Evolutionary conservation across 305 asterid genomes (phyloP).

Genomic region (Fraxinus velutina): DNA sequence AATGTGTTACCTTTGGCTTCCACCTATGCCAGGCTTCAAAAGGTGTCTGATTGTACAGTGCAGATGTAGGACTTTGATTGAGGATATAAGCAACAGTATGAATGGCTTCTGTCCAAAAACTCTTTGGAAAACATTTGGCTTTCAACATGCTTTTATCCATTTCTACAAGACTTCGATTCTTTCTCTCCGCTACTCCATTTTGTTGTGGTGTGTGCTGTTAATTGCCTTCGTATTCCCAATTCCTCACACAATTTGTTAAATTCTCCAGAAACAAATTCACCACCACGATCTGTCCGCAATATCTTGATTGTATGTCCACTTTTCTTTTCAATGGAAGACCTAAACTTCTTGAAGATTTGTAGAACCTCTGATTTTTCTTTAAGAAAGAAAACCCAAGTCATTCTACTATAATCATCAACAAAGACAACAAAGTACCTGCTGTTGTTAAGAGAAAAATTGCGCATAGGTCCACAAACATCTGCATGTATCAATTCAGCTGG

Average conservation of each 20-base stretch:
- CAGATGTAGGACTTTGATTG: neutral
- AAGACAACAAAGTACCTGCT: neutral
- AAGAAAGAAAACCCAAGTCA: neutral
- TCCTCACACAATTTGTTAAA: neutral
- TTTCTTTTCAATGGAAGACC: neutral
- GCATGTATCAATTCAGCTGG: neutral
- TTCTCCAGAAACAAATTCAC: neutral
- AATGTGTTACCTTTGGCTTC: neutral
- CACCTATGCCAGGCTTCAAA: neutral
- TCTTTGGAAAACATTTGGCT: conserved; percentile 5
- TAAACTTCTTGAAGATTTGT: neutral
- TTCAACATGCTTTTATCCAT: conserved; percentile 2
- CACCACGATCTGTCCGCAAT: neutral
- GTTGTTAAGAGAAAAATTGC: neutral
- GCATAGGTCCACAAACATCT: neutral
- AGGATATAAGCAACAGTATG: neutral
- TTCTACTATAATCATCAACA: neutral
- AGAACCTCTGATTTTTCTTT: neutral
- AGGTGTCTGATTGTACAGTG: neutral
- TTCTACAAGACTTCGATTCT: conserved; percentile 6
- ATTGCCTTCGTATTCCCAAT: neutral
- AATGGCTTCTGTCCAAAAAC: neutral
- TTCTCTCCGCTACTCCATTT: conserved; percentile 14
- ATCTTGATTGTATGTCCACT: neutral
- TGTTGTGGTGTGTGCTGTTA: conserved; percentile 12